A percentile compares a stretch with the other conserved stretches of the same genome.
Evolutionary conservation across 306 rosid species (phyloP).

Genomic region (Acacia confusa): DNA sequence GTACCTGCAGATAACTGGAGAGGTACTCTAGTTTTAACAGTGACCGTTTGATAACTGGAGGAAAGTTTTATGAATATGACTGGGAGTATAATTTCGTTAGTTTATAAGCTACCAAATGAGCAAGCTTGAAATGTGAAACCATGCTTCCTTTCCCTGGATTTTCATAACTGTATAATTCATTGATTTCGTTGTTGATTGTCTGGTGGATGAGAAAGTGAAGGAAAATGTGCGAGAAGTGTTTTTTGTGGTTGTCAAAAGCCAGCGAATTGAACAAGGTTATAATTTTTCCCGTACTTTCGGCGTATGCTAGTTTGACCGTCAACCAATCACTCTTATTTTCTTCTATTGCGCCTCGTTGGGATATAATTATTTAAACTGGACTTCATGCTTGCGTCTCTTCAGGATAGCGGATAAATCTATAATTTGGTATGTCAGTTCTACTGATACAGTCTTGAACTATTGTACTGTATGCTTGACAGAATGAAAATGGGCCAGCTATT

Average conservation of each 20-base stretch:
- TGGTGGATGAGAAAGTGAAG: neutral
- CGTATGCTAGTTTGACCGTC: neutral
- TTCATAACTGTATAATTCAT: neutral
- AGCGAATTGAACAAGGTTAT: neutral
- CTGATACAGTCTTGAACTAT: neutral
- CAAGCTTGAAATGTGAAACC: neutral
- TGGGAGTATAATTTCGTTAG: neutral
- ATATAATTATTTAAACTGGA: neutral
- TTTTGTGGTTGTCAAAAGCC: neutral
- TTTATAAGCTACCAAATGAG: neutral
- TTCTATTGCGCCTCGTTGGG: neutral
- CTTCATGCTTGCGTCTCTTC: neutral
- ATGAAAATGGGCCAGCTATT: neutral
- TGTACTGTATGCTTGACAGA: neutral
- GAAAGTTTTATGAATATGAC: neutral
- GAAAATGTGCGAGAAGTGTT: neutral
- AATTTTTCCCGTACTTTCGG: neutral
- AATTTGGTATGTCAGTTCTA: neutral
- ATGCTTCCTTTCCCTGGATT: neutral
- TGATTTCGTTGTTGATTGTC: neutral
- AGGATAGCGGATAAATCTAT: neutral
- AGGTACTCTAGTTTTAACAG: neutral
- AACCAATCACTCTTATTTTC: neutral
- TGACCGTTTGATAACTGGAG: neutral
- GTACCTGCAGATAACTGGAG: too few species aligned